A percentile compares a stretch with the other conserved stretches of the same genome.
Evolutionary conservation across 2,329 filamentous ascomycete species (phyloP).

Genomic region (Nakataea oryzae): DNA sequence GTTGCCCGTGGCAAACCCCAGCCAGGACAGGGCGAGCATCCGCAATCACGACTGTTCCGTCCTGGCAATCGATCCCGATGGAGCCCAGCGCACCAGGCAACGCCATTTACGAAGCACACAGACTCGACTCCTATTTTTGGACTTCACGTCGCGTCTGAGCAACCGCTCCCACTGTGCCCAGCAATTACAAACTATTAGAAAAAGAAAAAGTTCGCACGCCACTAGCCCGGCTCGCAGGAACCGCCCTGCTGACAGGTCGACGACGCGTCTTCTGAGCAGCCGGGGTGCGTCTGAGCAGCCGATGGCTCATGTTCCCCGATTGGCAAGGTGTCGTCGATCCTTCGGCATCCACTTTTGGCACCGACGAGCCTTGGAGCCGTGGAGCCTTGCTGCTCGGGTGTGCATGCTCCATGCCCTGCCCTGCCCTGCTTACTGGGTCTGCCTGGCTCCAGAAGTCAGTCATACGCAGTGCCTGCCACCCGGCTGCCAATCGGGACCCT

Average conservation of each 20-base stretch:
- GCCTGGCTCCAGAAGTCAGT: too few relatives aligned
- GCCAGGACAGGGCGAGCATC: background rate
- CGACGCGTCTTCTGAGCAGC: background rate
- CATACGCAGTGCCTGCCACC: too few relatives aligned
- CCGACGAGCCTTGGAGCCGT: background rate
- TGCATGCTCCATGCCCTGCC: too few relatives aligned
- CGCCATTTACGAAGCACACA: background rate
- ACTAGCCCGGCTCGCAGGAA: background rate
- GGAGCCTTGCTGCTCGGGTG: too few relatives aligned
- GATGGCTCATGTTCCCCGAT: background rate
- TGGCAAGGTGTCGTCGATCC: background rate
- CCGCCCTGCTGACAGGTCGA: background rate
- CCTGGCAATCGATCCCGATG: background rate
- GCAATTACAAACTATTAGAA: background rate
- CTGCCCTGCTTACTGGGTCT: too few relatives aligned
- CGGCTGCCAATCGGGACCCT: background rate
- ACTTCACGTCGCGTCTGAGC: background rate
- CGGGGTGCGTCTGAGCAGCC: background rate
- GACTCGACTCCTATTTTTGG: background rate
- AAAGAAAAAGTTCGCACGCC: too few relatives aligned
- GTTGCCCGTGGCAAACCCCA: background rate
- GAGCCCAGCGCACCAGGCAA: too few relatives aligned
- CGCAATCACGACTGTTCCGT: background rate
- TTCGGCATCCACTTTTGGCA: background rate
- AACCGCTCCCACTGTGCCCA: background rate